Conservation (phyloP, 2,329 filamentous ascomycete genomes). For the Xylaria hypoxylon region DNA sequence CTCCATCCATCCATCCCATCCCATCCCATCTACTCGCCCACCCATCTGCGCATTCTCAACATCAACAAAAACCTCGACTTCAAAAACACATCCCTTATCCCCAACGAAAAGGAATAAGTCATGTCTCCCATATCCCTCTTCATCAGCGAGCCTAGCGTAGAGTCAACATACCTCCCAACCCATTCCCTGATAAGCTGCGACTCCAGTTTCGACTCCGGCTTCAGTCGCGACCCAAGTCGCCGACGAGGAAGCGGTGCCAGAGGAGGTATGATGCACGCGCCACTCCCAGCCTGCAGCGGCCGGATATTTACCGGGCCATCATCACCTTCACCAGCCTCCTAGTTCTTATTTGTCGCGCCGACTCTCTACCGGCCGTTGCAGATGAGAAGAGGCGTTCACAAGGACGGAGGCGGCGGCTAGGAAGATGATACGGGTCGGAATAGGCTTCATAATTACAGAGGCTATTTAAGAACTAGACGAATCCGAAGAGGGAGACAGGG, state of each 20-base stretch:
- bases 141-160: not conserved
- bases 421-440: not conserved
- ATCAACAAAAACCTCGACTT: not conserved
- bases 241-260: slow-evolving; percentile 1
- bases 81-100: not conserved
- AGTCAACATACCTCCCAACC: not conserved
- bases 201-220: not conserved
- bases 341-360: not conserved
- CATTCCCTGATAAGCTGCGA: not conserved
- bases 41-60: not conserved
- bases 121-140: slow-evolving; percentile 28
- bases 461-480: not conserved
- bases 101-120: not conserved
- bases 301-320: slow-evolving; percentile 23
- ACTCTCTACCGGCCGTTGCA: not conserved
- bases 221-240: not conserved
- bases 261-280: slow-evolving; percentile 25
- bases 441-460: not conserved
- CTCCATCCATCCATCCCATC: not conserved
- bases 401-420: too few species aligned
- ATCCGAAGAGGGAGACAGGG: not conserved
- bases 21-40: not conserved
- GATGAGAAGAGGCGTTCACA: too few species aligned
- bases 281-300: slow-evolving; percentile 39
- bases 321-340: not conserved